A percentile compares a stretch with the other conserved stretches of the same genome.
phyloP scores from a whole-genome alignment of 805 yeast genomes.

The Barnettozyma californica region DNA sequence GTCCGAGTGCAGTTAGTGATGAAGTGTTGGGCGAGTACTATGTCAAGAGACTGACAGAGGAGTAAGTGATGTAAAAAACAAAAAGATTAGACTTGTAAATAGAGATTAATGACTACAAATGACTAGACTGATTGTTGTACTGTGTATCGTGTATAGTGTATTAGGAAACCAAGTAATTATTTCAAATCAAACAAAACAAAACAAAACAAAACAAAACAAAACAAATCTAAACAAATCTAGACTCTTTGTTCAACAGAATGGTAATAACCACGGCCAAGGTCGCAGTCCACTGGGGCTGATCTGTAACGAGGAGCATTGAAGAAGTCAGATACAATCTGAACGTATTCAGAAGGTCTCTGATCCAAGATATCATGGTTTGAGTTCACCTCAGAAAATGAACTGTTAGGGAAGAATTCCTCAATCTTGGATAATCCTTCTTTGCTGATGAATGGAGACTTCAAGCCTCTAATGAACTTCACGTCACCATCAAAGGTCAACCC shows the following conservation, averaged over 20 bases:
- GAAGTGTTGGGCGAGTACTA: slow-evolving; percentile 51
- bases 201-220: neutral
- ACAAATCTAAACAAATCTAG: neutral
- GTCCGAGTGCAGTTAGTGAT: slow-evolving; percentile 65
- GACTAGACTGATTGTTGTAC: neutral
- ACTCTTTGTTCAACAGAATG: neutral
- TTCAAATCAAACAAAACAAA: neutral
- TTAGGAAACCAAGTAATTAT: neutral
- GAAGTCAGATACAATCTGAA: slow-evolving; percentile 25
- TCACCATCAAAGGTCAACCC: slow-evolving; percentile 19
- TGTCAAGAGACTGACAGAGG: slow-evolving; percentile 24
- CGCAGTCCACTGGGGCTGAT: slow-evolving; percentile 11
- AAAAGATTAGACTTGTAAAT: neutral
- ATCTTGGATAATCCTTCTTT: slow-evolving; percentile 18
- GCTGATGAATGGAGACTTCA: slow-evolving; percentile 23
- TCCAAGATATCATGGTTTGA: slow-evolving; percentile 35
- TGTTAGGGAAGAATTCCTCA: slow-evolving; percentile 24
- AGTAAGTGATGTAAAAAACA: neutral
- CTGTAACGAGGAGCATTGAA: slow-evolving; percentile 22
- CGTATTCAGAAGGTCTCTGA: slow-evolving; percentile 34
- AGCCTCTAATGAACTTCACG: slow-evolving; percentile 23
- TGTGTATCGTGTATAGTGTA: neutral
- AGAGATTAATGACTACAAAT: neutral
- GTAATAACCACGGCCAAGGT: slow-evolving; percentile 3
- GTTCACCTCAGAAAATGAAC: slow-evolving; percentile 21